Base-by-base conservation (phyloP, 1,139 yeast species). In the Diutina neorugosa region DNA sequence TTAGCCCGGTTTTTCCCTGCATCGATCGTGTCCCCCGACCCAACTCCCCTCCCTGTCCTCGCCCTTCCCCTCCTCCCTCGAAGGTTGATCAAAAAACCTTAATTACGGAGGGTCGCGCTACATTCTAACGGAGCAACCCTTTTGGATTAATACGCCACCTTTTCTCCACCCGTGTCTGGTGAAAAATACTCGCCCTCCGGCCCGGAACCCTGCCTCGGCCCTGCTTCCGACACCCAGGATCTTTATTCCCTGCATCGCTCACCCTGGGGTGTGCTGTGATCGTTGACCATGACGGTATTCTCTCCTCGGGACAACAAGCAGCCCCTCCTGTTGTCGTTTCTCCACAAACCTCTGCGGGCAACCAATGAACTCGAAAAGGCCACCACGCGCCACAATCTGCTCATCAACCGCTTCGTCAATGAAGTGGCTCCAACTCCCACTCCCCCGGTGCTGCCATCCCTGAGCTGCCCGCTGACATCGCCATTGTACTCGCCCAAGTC, bases 261-360 rank as follows among this genome's bases (percentile, higher is more conserved):
- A n/a, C n/a, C n/a, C n/a, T n/a, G n/a, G n/a, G n/a, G n/a, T n/a
- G 25, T 23, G 25, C 25, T 23, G 25, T 23, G 25, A 9, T 14
- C 37, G 12, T 31, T 31, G 14, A 11, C 37, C 37, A 31, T 21
- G 47, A 18, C 47, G n/a, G 37, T 31, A 14, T 31, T 31, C 37
- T 31, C 37, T 11, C n/a, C 37, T 14, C 37, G 37, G 37, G 43
- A 21, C 16, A 7, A 20, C 42, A 19, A 49, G 37, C 20, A 4
- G 23, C 59, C 60, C 18, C 55, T 72, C 44, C 70, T 75, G 6
- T 64, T 74, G 62, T 64, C 66, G 53, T 69, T 70, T 58, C 69
- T 74, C 57, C 77, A 72, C 58, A 72, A 69, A 58, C 78, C 78
- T 7, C 62, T 71, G 44, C 60, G 78, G 50, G 62, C 76, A 19